Evolutionary conservation across 192 early-diverging fungal genomes (phyloP).

Genomic region (Chytriomyces hyalinus): DNA sequence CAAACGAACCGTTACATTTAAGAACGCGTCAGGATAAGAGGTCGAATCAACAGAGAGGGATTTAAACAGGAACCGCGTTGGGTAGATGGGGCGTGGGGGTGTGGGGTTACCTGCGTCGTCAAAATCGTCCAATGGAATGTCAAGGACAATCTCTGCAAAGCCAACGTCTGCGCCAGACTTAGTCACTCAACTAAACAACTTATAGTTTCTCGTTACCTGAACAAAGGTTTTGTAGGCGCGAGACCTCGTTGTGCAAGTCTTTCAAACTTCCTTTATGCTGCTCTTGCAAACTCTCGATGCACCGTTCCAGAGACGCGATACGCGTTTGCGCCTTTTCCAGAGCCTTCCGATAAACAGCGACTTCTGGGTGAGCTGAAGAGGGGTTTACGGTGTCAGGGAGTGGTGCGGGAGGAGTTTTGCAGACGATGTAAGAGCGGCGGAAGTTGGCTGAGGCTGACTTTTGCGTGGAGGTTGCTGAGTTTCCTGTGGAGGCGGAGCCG

Average conservation of each 20-base stretch:
- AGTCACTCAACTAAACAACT: not conserved
- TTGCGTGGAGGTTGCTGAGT: not conserved
- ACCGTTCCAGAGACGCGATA: conserved; percentile 50
- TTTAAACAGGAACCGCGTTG: not conserved
- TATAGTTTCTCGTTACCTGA: conserved; percentile 43
- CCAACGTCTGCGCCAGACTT: conserved; percentile 7
- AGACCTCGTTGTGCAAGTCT: conserved; percentile 56
- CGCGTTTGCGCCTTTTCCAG: conserved; percentile 36
- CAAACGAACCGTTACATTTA: too few relatives aligned
- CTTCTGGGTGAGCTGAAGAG: not conserved
- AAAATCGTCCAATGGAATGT: conserved; percentile 3
- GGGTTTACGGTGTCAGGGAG: not conserved
- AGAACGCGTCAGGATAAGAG: too few relatives aligned
- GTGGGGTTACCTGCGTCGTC: not conserved
- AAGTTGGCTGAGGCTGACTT: not conserved
- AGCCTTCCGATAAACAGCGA: conserved; percentile 2
- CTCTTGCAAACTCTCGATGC: conserved; percentile 51
- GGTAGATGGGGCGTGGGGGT: not conserved
- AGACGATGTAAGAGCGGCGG: conserved; percentile 30
- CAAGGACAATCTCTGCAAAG: conserved; percentile 28
- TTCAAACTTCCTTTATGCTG: conserved; percentile 45
- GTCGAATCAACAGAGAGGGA: too few relatives aligned
- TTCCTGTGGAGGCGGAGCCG: not conserved
- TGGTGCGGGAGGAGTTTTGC: conserved; percentile 2
- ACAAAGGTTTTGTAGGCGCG: conserved; percentile 44